A percentile compares a stretch with the other conserved stretches of the same genome.
These are phyloP conservation scores for Trifolium dubium DNA, from an alignment of 306 rosid species.

Conservation along the genomic window DNA sequence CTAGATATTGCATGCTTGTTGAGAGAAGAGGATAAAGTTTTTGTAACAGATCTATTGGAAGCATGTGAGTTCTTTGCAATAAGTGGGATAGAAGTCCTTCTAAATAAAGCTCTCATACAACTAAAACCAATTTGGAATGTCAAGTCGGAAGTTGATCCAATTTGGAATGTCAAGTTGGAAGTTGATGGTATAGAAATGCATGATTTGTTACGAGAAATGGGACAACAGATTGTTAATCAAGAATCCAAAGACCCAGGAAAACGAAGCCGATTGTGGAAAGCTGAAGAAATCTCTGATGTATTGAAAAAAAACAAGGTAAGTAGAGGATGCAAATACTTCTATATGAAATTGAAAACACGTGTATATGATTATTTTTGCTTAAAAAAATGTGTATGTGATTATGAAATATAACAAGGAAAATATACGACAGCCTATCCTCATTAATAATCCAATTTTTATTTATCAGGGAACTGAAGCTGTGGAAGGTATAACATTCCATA, in stretches of 20 bases:
- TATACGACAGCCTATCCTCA: not conserved
- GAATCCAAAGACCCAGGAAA: slow-evolving; percentile 36
- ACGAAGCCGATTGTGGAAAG: slow-evolving; percentile 43
- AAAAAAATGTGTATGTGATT: not conserved
- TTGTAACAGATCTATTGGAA: not conserved
- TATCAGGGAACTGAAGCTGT: slow-evolving; percentile 25
- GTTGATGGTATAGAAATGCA: slow-evolving; percentile 14
- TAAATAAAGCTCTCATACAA: slow-evolving; percentile 33
- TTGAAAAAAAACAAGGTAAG: slow-evolving; percentile 28
- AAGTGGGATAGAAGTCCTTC: slow-evolving; percentile 12
- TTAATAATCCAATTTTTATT: not conserved
- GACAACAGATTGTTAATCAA: slow-evolving; percentile 24
- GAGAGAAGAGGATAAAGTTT: not conserved
- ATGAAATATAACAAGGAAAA: not conserved
- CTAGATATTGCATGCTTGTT: slow-evolving; percentile 39
- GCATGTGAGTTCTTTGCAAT: slow-evolving; percentile 7
- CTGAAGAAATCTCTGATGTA: slow-evolving; percentile 37
- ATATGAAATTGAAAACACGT: slow-evolving; percentile 36
- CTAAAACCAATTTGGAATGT: not conserved
- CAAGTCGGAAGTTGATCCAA: not conserved
- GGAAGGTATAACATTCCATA: not conserved
- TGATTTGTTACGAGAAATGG: slow-evolving; percentile 33
- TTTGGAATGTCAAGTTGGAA: not conserved
- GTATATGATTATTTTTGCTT: slow-evolving; percentile 6
- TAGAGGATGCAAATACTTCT: not conserved